Percentiles rank a stretch among this genome's conserved stretches.
These are phyloP conservation scores for Rhododendron griersonianum DNA, from an alignment of 148 eudicot genomes.

Conservation along the genomic window DNA sequence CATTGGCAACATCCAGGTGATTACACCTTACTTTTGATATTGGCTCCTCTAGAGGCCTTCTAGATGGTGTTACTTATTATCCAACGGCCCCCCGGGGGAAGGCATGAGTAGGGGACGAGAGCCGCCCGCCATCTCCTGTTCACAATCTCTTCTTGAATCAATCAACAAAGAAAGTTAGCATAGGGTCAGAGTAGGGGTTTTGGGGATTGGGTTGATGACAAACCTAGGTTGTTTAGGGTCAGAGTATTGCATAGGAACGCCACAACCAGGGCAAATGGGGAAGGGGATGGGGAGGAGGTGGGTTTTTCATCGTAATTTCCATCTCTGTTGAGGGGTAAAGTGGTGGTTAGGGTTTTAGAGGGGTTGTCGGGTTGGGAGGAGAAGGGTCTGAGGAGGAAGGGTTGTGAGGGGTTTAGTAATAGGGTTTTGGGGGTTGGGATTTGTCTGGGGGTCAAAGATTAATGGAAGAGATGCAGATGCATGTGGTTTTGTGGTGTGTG, in stretches of 20 bases:
- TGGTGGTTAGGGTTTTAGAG: constrained; percentile 11
- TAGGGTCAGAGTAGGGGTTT: too few relatives aligned
- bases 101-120: too few relatives aligned
- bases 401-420: constrained; percentile 19
- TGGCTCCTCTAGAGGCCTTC: too few relatives aligned
- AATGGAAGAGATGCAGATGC: constrained; percentile 4
- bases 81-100: too few relatives aligned
- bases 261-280: constrained; percentile 85
- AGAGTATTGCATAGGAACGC: constrained; percentile 72
- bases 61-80: too few relatives aligned
- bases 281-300: constrained; percentile 26
- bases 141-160: background rate
- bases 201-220: constrained; percentile 45
- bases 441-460: constrained; percentile 3
- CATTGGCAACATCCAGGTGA: background rate
- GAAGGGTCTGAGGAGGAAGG: constrained; percentile 26
- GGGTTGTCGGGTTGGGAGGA: constrained; percentile 31
- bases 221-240: constrained; percentile 69
- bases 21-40: too few relatives aligned
- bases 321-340: constrained; percentile 50
- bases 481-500: constrained; percentile 11
- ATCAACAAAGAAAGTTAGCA: background rate
- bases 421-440: constrained; percentile 31
- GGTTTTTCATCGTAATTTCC: constrained; percentile 71
- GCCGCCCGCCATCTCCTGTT: too few relatives aligned